Conservation (phyloP, 139 green algal genomes). For the Chlamydomonas sphaeroides region DNA sequence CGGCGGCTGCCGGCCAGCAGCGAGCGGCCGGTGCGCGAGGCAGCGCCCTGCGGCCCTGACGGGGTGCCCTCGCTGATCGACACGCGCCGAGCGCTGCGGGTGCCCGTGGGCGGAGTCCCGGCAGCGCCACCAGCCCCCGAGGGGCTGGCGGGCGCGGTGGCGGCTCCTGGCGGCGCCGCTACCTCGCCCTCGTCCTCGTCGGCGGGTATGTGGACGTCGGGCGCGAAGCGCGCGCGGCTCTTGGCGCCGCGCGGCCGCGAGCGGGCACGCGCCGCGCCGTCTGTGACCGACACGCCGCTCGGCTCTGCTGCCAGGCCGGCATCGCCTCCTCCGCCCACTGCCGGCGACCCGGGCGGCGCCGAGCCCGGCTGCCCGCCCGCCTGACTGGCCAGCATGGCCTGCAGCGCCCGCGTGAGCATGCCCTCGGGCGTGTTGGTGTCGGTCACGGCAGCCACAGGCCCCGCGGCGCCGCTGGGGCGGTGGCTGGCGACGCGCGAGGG, state of each 20-base stretch:
- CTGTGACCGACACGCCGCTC: neutral
- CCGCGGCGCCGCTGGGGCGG: neutral
- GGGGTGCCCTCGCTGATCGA: neutral
- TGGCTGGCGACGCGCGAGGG: neutral
- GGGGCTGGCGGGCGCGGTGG: neutral
- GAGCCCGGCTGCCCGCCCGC: neutral
- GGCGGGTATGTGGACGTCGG: neutral
- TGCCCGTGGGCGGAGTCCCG: too few relatives aligned
- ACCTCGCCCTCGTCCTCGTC: neutral
- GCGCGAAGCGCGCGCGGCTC: neutral
- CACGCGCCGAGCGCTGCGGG: neutral
- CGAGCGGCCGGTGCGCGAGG: conserved; percentile 9
- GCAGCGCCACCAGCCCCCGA: too few relatives aligned
- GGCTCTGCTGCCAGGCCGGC: neutral
- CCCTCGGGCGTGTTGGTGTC: conserved; percentile 38
- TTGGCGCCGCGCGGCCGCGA: conserved; percentile 1
- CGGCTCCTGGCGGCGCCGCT: neutral
- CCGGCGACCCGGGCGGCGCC: too few relatives aligned
- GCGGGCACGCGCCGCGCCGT: neutral
- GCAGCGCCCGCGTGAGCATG: conserved; percentile 38
- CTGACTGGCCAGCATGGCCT: conserved; percentile 34
- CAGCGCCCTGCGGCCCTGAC: too few relatives aligned
- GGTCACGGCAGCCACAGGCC: conserved; percentile 21
- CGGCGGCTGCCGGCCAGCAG: conserved; percentile 3
- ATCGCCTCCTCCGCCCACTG: too few relatives aligned